Percentiles rank a stretch among this genome's conserved stretches.
phyloP scores from a whole-genome alignment of 2,329 filamentous ascomycete genomes.

The Cladosporium oxysporum region DNA sequence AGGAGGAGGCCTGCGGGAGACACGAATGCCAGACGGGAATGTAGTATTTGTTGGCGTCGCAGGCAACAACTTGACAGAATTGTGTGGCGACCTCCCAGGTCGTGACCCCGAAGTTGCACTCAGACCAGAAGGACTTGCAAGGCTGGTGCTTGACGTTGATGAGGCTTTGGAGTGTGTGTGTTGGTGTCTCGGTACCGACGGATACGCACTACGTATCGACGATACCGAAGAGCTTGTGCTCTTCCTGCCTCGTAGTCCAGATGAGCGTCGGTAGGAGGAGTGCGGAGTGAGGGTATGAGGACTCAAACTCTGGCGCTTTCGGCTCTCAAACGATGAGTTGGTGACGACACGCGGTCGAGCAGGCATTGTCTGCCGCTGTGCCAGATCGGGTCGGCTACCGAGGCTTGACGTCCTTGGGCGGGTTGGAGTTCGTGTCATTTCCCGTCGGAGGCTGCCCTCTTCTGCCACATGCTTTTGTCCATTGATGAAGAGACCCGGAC shows the following conservation, averaged over 20 bases:
- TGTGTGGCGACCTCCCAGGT: slow-evolving; percentile 73
- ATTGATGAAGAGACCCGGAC: slow-evolving; percentile 23
- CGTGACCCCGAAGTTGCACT: slow-evolving; percentile 59
- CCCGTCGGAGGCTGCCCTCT: slow-evolving; percentile 23
- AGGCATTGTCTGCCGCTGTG: slow-evolving; percentile 42
- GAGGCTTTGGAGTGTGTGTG: slow-evolving; percentile 93
- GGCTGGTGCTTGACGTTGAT: slow-evolving; percentile 80
- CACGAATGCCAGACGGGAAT: slow-evolving; percentile 83
- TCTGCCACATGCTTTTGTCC: slow-evolving; percentile 20
- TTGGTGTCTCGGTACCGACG: slow-evolving; percentile 62
- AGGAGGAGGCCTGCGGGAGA: slow-evolving; percentile 47
- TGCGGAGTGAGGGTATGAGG: slow-evolving; percentile 87
- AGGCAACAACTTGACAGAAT: slow-evolving; percentile 92
- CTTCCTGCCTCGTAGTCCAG: slow-evolving; percentile 85
- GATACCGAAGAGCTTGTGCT: slow-evolving; percentile 95
- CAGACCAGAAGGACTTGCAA: slow-evolving; percentile 47
- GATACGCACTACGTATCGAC: slow-evolving; percentile 87
- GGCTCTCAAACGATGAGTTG: slow-evolving; percentile 38
- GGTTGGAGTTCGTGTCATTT: slow-evolving; percentile 41
- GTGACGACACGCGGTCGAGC: slow-evolving; percentile 48
- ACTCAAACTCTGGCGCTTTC: slow-evolving; percentile 58
- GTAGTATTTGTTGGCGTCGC: slow-evolving; percentile 74
- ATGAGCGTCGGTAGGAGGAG: slow-evolving; percentile 80
- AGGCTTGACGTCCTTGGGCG: slow-evolving; percentile 36
- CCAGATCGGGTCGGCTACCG: slow-evolving; percentile 41